Percentiles rank a stretch among this genome's conserved stretches.
Evolutionary conservation across 129 eudicot species (phyloP).

Genomic region (Centella asiatica): DNA sequence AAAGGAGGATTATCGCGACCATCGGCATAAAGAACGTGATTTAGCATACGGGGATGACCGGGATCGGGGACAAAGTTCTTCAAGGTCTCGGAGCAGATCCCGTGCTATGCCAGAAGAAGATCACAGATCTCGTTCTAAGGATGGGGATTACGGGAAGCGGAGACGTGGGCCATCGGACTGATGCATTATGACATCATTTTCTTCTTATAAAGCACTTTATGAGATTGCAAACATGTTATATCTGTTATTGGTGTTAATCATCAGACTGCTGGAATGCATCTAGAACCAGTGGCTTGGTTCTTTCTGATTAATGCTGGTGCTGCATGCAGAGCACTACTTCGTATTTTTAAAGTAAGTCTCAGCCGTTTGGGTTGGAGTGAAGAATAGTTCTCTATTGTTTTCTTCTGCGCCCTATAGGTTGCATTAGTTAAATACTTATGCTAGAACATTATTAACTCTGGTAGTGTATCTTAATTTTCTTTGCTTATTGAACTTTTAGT

Average conservation of each 20-base stretch:
- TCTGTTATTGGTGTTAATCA: conserved; percentile 1
- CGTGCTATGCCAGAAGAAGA: conserved; percentile 30
- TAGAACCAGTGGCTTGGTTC: not conserved
- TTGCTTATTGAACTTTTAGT: conserved; percentile 15
- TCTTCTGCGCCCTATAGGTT: conserved; percentile 21
- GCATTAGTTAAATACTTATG: conserved; percentile 25
- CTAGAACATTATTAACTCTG: conserved; percentile 27
- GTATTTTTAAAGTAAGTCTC: conserved; percentile 56
- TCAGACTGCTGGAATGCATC: conserved; percentile 6
- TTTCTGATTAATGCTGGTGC: conserved; percentile 15
- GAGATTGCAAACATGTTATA: conserved; percentile 5
- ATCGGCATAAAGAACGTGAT: conserved; percentile 60
- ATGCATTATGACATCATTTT: conserved; percentile 12
- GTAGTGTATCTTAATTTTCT: conserved; percentile 32
- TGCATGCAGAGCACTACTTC: conserved; percentile 26
- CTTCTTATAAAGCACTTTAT: conserved; percentile 4
- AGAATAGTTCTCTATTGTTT: conserved; percentile 15
- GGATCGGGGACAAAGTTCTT: conserved; percentile 65
- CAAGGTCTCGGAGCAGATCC: conserved; percentile 42
- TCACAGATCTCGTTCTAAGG: conserved; percentile 42
- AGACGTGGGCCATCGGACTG: conserved; percentile 69
- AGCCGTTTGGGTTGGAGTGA: conserved; percentile 29
- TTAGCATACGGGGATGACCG: conserved; percentile 58
- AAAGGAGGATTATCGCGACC: conserved; percentile 60
- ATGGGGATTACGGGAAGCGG: conserved; percentile 50